phyloP scores from a whole-genome alignment of 179 eudicot species.

The Gypsophila paniculata region DNA sequence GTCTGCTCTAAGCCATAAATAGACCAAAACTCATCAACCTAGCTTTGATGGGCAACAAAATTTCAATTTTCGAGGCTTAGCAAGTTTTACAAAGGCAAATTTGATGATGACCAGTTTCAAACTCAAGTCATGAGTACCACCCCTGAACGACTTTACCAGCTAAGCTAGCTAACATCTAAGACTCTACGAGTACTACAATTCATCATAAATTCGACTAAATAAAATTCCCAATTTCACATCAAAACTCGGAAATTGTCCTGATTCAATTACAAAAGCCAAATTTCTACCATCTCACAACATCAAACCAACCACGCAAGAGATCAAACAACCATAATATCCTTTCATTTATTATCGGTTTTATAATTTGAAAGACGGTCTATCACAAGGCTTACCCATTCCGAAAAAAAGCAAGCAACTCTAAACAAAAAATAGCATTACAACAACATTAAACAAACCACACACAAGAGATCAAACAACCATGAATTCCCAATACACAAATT shows the following conservation, averaged over 20 bases:
- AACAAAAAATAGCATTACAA: no score
- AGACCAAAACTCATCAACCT: background rate
- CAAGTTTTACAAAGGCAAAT: background rate
- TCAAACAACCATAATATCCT: background rate
- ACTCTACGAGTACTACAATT: background rate
- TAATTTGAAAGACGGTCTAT: no score
- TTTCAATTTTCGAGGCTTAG: background rate
- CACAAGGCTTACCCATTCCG: background rate
- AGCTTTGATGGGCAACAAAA: background rate
- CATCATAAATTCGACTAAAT: background rate
- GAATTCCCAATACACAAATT: no score
- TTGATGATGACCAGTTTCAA: background rate
- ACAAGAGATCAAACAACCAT: slow-evolving; percentile 1
- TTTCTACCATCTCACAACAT: slow-evolving; percentile 3
- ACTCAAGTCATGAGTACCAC: background rate
- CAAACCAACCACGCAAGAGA: slow-evolving; percentile 3
- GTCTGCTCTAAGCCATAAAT: background rate
- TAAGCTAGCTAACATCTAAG: background rate
- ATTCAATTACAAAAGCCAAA: background rate
- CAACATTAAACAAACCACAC: no score
- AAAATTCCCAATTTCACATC: background rate
- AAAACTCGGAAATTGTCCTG: background rate
- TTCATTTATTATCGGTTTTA: no score
- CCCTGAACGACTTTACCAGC: no score
- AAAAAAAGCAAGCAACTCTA: background rate